phyloP scores from a whole-genome alignment of 768 basidiomycete species.

The Tephrocybe sp. region DNA sequence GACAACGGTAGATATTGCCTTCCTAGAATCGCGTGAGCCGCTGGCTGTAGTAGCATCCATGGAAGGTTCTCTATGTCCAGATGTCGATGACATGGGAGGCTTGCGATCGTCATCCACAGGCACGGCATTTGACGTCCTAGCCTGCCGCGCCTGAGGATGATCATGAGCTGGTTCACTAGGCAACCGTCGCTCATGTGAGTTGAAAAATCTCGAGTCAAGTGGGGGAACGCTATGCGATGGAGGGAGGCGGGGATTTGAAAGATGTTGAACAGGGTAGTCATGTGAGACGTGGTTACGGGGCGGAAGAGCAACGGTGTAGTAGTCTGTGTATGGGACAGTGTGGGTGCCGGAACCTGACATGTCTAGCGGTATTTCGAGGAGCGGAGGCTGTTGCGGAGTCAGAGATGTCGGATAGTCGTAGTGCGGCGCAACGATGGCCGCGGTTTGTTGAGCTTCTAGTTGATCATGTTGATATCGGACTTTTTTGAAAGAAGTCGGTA shows the following conservation, averaged over 20 bases:
- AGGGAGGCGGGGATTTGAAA: slow-evolving; percentile 42
- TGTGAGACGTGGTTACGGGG: slow-evolving; percentile 48
- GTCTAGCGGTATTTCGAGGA: slow-evolving; percentile 45
- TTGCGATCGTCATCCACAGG: slow-evolving; percentile 30
- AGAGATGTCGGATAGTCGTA: slow-evolving; percentile 50
- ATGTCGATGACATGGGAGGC: slow-evolving; percentile 32
- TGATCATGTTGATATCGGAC: slow-evolving; percentile 62
- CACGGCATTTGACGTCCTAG: slow-evolving; percentile 28
- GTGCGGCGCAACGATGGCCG: slow-evolving; percentile 48
- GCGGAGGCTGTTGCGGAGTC: slow-evolving; percentile 47
- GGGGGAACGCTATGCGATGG: slow-evolving; percentile 32
- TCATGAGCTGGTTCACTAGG: slow-evolving; percentile 47
- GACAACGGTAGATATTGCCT: slow-evolving; percentile 66
- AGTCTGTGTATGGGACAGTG: slow-evolving; percentile 40
- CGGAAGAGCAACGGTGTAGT: slow-evolving; percentile 37
- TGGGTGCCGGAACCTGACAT: slow-evolving; percentile 41
- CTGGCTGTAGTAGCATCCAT: slow-evolving; percentile 26
- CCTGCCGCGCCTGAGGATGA: slow-evolving; percentile 35
- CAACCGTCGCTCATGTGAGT: slow-evolving; percentile 43
- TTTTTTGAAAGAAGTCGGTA: slow-evolving; percentile 52
- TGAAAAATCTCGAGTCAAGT: slow-evolving; percentile 38
- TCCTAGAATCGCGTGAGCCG: slow-evolving; percentile 42
- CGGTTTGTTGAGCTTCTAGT: slow-evolving; percentile 47
- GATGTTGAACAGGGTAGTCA: slow-evolving; percentile 40
- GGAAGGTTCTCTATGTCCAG: slow-evolving; percentile 34